Evolutionary conservation across 352 stramenopile genomes (phyloP), one percentile per base, ranked within the genome.

Genomic region (Globisporangium spiculum): DNA sequence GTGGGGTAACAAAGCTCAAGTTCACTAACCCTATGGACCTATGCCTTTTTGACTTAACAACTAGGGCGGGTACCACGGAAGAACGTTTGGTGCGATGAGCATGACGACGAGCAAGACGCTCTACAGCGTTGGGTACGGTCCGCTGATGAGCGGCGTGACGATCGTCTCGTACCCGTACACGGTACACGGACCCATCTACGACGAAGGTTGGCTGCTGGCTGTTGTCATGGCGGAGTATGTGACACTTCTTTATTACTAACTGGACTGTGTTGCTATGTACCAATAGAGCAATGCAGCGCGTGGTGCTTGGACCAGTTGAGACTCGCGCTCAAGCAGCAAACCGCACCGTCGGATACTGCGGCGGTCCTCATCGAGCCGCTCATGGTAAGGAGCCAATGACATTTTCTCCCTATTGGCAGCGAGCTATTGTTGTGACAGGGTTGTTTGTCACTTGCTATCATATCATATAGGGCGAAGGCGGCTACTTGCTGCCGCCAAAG

Each of bases 81-180:
- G 93, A 60, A 97, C 93, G 10, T 70, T 97, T 54, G 92, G 92
- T 52, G 94, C 93, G 22, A 97, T 98, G 91, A 93, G 90, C 58
- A 79, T 98, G 54, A 98, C 94, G 27, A 92, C 86, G 14, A 96
- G 88, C 74, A 97, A 96, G 79, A 96, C 86, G 36, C 75, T 93
- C 36, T 98, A 97, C 74, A 86, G 91, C 61, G 81, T 88, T 50
- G 88, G 90, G 12, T 97, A 96, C 67, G 90, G 91, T 0, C 91
- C 90, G 10, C 74, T 96, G 30, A 88, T 97, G 78, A 82, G 85
- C 3, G 88, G 89, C 38, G 88, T 97, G 54, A 89, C 81, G 63
- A 81, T 96, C 22, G 87, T 91, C 46, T 84, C 90, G 59, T 98
- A 96, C 71, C 94, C 94, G 38, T 97, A 98, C 75, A 32, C 62